Percentiles rank a stretch among this genome's conserved stretches.
Evolutionary conservation across 768 basidiomycete species (phyloP).

Genomic region (Mycena vitilis): DNA sequence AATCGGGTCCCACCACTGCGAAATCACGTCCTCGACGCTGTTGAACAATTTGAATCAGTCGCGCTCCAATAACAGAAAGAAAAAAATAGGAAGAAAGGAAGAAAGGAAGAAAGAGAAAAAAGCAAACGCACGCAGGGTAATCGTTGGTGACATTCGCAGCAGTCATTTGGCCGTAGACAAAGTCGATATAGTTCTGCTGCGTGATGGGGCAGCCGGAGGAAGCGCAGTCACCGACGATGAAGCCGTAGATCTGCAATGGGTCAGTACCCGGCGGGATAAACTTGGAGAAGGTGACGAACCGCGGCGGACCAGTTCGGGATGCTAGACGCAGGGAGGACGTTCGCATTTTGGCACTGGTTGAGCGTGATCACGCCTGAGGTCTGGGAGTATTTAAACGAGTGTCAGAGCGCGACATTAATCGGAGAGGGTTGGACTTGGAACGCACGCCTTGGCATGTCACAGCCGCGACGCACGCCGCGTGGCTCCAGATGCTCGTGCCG

Average conservation of each 20-base stretch:
- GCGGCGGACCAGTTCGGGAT: conserved; percentile 27
- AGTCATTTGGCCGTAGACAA: conserved; percentile 34
- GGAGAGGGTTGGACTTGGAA: not conserved
- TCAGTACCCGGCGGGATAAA: no score
- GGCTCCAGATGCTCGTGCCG: conserved; percentile 31
- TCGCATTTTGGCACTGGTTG: conserved; percentile 33
- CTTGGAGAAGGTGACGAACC: not conserved
- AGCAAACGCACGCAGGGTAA: conserved; percentile 23
- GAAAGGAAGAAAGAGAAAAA: not conserved
- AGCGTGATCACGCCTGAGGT: conserved; percentile 22
- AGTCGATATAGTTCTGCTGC: conserved; percentile 39
- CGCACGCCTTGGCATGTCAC: conserved; percentile 29
- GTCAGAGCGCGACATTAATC: not conserved
- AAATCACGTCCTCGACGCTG: conserved; percentile 15
- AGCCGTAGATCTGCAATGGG: conserved; percentile 26
- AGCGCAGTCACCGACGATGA: conserved; percentile 36
- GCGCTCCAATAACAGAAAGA: no score
- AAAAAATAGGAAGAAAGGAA: no score
- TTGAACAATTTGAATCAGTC: not conserved
- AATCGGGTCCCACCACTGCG: conserved; percentile 26
- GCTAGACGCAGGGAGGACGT: conserved; percentile 8
- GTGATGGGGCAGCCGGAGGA: conserved; percentile 34
- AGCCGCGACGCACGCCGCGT: conserved; percentile 23
- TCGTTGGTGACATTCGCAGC: conserved; percentile 16
- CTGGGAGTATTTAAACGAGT: not conserved